Base-by-base conservation (phyloP, 2,329 filamentous ascomycete species). In the Colletotrichum sublineola region DNA sequence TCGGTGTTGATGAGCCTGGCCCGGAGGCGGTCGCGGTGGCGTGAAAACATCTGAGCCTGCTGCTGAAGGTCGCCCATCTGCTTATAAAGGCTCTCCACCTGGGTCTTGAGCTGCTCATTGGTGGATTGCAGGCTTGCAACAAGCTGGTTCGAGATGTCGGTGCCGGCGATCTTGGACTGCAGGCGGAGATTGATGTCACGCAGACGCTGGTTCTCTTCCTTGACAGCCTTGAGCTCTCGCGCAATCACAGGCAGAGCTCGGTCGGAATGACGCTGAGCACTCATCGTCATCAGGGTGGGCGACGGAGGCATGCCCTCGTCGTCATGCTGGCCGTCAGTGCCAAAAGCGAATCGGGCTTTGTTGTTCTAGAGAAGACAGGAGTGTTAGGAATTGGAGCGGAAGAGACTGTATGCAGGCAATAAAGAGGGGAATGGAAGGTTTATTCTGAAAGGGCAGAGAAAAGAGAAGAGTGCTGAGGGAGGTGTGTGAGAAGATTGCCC, bases 271-370 rank as follows among this genome's bases (percentile, higher is more conserved):
- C 57, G 57, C 38, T 61, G 57, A 20, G 57, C 57, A n/a, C 57
- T 46, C 40, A 44, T 61, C 7, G 57, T 61, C 57, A 46, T 61
- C 20, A 29, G 4, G 29, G 57, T 61, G 15, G 57, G 57, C 18
- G 57, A 61, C 20, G 11, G 20, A 4, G 57, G 57, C 18, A 46
- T 46, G 29, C 9, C 57, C 14, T 33, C 24, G 6, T 42, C n/a
- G n/a, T 61, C 38, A 20, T 31, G 5, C 36, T 63, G 46, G 18
- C 61, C 61, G 12, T 63, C 61, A n/a, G 24, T 53, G 61, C 61
- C 61, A 24, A 63, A 33, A 7, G n/a, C n/a, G 15, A 24, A 29
- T 20, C 14, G n/a, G 46, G 0, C 29, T 5, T 53, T 63, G 33
- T 11, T 52, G 46, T 38, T 42, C 61, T 63, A 29, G 20, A 14